Evolutionary conservation across 768 basidiomycete species (phyloP).

Genomic region (Boletus sensibilis): DNA sequence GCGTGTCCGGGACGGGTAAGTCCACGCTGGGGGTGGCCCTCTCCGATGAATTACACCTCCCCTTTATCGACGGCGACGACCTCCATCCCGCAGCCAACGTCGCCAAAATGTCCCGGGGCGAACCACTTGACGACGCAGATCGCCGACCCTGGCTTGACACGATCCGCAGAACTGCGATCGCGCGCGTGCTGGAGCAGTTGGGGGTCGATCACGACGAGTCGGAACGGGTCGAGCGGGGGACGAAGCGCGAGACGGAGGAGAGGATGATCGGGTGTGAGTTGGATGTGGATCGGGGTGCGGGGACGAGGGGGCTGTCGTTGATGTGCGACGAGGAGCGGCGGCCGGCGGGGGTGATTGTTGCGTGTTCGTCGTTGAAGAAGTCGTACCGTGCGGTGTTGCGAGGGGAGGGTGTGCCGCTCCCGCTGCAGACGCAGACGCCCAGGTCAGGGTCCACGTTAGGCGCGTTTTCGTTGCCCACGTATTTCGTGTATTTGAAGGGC

Average conservation of each 20-base stretch:
- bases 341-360: slow-evolving; percentile 65
- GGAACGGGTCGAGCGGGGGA: not conserved
- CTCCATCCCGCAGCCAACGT: slow-evolving; percentile 81
- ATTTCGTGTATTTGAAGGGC: slow-evolving; percentile 80
- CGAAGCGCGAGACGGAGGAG: no score
- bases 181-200: slow-evolving; percentile 14
- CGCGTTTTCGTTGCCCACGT: slow-evolving; percentile 48
- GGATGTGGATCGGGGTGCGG: not conserved
- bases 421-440: not conserved
- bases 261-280: no score
- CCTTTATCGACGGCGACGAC: slow-evolving; percentile 88
- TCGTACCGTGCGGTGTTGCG: slow-evolving; percentile 82
- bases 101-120: slow-evolving; percentile 80
- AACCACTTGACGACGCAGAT: slow-evolving; percentile 77
- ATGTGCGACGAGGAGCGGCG: not conserved
- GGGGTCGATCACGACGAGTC: not conserved
- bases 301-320: not conserved
- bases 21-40: slow-evolving; percentile 66
- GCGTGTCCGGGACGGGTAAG: slow-evolving; percentile 74
- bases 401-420: slow-evolving; percentile 25
- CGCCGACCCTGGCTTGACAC: slow-evolving; percentile 81
- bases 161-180: slow-evolving; percentile 61
- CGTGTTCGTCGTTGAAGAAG: slow-evolving; percentile 81
- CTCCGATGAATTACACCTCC: slow-evolving; percentile 57
- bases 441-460: not conserved